Percentiles rank a stretch among this genome's conserved stretches.
phyloP scores from a whole-genome alignment of 192 early-diverging fungal genomes.

The Coemansia sp. region DNA sequence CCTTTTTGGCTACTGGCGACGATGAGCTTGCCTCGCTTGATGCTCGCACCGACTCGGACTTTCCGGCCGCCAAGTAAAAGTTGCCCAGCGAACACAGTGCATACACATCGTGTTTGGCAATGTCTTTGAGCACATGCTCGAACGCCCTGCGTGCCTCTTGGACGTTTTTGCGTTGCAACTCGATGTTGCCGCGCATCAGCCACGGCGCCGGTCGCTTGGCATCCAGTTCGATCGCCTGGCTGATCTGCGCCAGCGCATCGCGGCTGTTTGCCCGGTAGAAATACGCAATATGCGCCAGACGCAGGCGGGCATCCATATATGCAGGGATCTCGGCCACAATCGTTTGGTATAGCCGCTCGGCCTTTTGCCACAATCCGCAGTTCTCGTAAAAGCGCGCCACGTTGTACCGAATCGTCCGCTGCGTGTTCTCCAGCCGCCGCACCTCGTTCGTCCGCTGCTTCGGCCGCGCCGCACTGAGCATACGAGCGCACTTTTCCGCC shows the following conservation, averaged over 20 bases:
- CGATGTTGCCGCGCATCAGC: slow-evolving; percentile 73
- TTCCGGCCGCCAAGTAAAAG: slow-evolving; percentile 68
- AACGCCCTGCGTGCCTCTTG: slow-evolving; percentile 70
- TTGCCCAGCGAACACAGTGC: slow-evolving; percentile 81
- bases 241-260: slow-evolving; percentile 64
- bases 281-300: slow-evolving; percentile 71
- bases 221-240: slow-evolving; percentile 63
- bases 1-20: slow-evolving; percentile 19
- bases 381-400: slow-evolving; percentile 69
- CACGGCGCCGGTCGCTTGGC: slow-evolving; percentile 63
- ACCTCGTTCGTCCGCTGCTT: slow-evolving; percentile 14
- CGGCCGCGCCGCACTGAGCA: slow-evolving; percentile 15
- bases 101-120: slow-evolving; percentile 76
- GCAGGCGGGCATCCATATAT: slow-evolving; percentile 77
- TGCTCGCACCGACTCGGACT: slow-evolving; percentile 27
- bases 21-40: slow-evolving; percentile 4
- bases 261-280: slow-evolving; percentile 50
- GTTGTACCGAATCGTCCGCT: slow-evolving; percentile 73
- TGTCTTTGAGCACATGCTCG: slow-evolving; percentile 75
- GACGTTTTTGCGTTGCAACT: slow-evolving; percentile 61
- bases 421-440: slow-evolving; percentile 33
- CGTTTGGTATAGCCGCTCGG: slow-evolving; percentile 64
- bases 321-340: slow-evolving; percentile 66
- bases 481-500: slow-evolving; percentile 11
- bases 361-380: slow-evolving; percentile 57